phyloP scores from a whole-genome alignment of 2,329 filamentous ascomycete genomes.

The Sordariomycetes sp. region DNA sequence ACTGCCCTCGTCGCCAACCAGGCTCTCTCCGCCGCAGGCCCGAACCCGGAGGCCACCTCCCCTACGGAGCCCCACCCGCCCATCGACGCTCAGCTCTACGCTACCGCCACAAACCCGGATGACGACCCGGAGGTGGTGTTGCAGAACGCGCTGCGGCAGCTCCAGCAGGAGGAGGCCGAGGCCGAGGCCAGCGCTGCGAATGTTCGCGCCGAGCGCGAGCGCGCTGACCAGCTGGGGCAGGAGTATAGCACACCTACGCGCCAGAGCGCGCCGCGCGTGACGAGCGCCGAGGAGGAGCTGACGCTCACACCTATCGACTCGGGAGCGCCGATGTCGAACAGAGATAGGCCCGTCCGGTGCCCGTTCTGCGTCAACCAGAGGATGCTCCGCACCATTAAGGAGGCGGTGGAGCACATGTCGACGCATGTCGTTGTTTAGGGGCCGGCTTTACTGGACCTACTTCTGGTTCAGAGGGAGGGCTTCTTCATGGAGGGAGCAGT shows the following conservation, averaged over 20 bases:
- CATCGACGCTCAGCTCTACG: slow-evolving; percentile 25
- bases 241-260: slow-evolving; percentile 12
- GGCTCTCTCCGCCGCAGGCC: background rate
- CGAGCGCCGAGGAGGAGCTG: slow-evolving; percentile 23
- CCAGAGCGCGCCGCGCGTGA: slow-evolving; percentile 10
- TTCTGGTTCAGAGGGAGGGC: background rate
- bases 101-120: slow-evolving; percentile 18
- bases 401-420: slow-evolving; percentile 52
- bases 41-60: slow-evolving; percentile 9
- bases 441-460: background rate
- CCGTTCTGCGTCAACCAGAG: slow-evolving; percentile 52
- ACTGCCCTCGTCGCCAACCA: slow-evolving; percentile 5
- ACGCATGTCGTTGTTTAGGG: slow-evolving; percentile 46
- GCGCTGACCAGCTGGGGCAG: slow-evolving; percentile 27
- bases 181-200: slow-evolving; percentile 46
- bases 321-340: slow-evolving; percentile 30
- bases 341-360: slow-evolving; percentile 42
- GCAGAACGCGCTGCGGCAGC: slow-evolving; percentile 46
- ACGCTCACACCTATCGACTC: slow-evolving; percentile 45
- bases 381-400: slow-evolving; percentile 49
- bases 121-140: slow-evolving; percentile 48
- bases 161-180: slow-evolving; percentile 48
- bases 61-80: slow-evolving; percentile 11
- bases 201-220: slow-evolving; percentile 40
- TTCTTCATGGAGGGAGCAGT: background rate